Evolutionary conservation across 2,329 filamentous ascomycete species (phyloP), one percentile per base, ranked within the genome.

Genomic region (Fusarium nodosum): DNA sequence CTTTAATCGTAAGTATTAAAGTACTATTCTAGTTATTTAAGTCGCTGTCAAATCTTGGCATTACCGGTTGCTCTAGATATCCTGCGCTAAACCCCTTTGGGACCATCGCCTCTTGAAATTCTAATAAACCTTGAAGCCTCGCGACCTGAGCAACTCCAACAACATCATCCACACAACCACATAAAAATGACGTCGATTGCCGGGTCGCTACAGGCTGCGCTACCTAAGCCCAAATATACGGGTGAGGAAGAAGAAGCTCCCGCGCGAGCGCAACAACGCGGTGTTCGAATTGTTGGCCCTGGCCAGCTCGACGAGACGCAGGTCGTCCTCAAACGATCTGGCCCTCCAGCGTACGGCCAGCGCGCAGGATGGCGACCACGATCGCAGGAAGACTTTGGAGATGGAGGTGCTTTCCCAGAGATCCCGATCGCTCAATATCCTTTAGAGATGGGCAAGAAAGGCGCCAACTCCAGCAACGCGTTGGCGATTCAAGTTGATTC

Each of bases 401-500:
- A 98, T 84, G 96, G 96, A 69, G 96, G 96, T 74, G 94, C 95
- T 54, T 99, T 97, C 77, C 96, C 96, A 38, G 95, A 98, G 81
- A 90, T 97, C 30, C 90, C 93, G 16, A 90, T 98, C 54, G 96
- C 95, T 44, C 96, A 99, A 77, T 99, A 98, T 77, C 96, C 96
- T 13, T 87, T 97, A 52, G 93, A 97, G 63, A 97, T 98, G 93
- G 95, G 95, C 61, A 89, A 91, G 75, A 97, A 97, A 80, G 86
- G 86, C 36, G 83, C 88, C 11, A 86, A 84, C 33, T 88, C 86
- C 47, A 96, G 90, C 71, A 98, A 97, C 81, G 94, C 96, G 57
- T 86, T 99, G 48, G 91, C 94, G n/a, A 86, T 98, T 33, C 93
- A 97, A 78, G 94, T 98, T 36, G 94, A 98, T 77, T 89, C 86